Evolutionary conservation across 2,329 filamentous ascomycete species (phyloP).

Genomic region (Neocatenulostroma microsporum): DNA sequence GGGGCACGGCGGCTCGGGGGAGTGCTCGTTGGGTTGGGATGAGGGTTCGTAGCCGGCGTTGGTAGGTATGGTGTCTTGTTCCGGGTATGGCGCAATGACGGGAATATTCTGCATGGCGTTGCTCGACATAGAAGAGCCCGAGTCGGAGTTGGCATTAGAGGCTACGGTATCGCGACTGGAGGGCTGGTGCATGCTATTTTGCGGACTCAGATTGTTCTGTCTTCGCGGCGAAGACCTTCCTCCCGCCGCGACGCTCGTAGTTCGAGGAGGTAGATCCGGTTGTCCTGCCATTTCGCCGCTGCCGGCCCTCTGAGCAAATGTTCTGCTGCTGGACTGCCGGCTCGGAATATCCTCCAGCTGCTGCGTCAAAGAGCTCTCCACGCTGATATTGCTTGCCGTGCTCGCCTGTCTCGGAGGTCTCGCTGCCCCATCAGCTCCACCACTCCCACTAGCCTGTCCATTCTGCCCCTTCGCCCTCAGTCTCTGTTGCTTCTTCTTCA

Average conservation of each 20-base stretch:
- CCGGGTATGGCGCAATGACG: conserved; percentile 64
- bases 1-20: conserved; percentile 55
- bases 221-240: conserved; percentile 37
- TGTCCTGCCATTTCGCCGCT: conserved; percentile 35
- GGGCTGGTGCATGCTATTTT: conserved; percentile 24
- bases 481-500: conserved; percentile 95
- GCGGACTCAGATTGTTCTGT: conserved; percentile 31
- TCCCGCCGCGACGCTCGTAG: conserved; percentile 38
- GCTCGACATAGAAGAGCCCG: conserved; percentile 61
- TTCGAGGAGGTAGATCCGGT: conserved; percentile 41
- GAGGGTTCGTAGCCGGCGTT: conserved; percentile 9
- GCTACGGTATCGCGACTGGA: conserved; percentile 26
- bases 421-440: conserved; percentile 9
- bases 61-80: conserved; percentile 47
- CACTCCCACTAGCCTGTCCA: conserved; percentile 33
- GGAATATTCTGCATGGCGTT: conserved; percentile 68
- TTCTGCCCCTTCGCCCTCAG: conserved; percentile 51
- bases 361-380: conserved; percentile 39
- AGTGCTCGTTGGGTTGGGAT: conserved; percentile 37
- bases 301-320: conserved; percentile 33
- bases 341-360: conserved; percentile 35
- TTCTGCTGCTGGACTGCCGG: conserved; percentile 35
- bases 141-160: conserved; percentile 37
- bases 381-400: conserved; percentile 40
- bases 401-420: conserved; percentile 35